Conservation (phyloP, 2,329 filamentous ascomycete genomes). For the Helicocarpus griseus region DNA sequence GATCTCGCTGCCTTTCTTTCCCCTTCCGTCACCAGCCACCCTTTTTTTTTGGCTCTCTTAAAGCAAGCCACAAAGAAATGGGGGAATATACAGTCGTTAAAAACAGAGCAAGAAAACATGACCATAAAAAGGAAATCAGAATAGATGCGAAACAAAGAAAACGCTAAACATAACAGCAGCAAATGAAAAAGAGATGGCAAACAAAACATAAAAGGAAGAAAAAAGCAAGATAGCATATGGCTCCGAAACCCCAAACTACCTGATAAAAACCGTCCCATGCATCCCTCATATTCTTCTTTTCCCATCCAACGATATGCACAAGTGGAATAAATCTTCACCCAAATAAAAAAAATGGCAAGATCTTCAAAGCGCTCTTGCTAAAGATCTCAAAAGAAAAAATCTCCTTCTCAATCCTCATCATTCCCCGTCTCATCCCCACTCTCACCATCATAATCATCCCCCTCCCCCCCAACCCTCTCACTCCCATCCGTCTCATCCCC, state of each 20-base stretch:
- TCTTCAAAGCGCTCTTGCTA: background rate
- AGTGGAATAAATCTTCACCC: too few relatives aligned
- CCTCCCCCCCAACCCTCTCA: conserved; percentile 21
- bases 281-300: background rate
- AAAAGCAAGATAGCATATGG: background rate
- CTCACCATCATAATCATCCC: conserved; percentile 26
- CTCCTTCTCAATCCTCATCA: conserved; percentile 28
- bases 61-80: too few relatives aligned
- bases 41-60: too few relatives aligned
- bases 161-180: background rate
- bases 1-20: too few relatives aligned
- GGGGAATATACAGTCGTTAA: background rate
- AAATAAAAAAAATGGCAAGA: background rate
- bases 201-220: background rate
- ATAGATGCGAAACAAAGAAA: conserved; percentile 1
- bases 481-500: conserved; percentile 21
- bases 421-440: conserved; percentile 34
- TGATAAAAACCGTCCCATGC: background rate
- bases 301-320: too few relatives aligned
- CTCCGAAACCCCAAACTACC: background rate
- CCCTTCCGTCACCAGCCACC: too few relatives aligned
- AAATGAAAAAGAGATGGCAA: background rate
- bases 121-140: background rate
- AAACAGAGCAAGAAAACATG: background rate
- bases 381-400: background rate